Percentiles rank a stretch among this genome's conserved stretches.
Evolutionary conservation across 805 yeast species (phyloP).

Genomic region (Cyberlindnera maclurae): DNA sequence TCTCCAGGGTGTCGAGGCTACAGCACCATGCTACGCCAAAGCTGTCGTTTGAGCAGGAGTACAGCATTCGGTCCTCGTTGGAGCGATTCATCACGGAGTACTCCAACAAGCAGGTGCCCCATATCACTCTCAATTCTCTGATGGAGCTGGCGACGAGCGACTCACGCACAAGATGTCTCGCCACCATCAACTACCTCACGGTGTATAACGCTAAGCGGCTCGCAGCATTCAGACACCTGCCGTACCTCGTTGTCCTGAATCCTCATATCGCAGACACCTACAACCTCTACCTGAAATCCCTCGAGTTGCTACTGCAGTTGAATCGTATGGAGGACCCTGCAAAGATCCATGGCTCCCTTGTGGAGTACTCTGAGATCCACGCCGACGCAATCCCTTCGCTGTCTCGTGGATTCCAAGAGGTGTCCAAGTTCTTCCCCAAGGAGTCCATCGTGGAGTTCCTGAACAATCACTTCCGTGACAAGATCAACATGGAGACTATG

Average conservation of each 20-base stretch:
- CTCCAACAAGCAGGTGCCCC: constrained; percentile 45
- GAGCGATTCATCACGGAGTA: constrained; percentile 54
- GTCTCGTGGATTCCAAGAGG: constrained; percentile 78
- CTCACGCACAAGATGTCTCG: constrained; percentile 32
- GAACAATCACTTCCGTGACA: constrained; percentile 69
- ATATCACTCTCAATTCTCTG: constrained; percentile 44
- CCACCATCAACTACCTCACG: constrained; percentile 50
- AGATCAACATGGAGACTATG: constrained; percentile 79
- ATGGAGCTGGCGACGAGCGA: constrained; percentile 33
- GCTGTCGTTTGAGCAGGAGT: constrained; percentile 40
- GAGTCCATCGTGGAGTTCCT: constrained; percentile 54
- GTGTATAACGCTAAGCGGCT: constrained; percentile 66
- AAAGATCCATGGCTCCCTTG: constrained; percentile 45
- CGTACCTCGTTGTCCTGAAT: constrained; percentile 78
- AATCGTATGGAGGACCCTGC: constrained; percentile 36
- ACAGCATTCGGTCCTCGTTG: constrained; percentile 49
- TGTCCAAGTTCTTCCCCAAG: constrained; percentile 37
- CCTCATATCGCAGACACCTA: constrained; percentile 80
- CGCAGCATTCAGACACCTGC: constrained; percentile 62
- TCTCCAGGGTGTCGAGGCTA: constrained; percentile 13
- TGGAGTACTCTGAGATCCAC: constrained; percentile 63
- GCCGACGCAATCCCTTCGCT: constrained; percentile 77
- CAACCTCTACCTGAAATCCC: constrained; percentile 62
- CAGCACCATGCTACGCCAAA: constrained; percentile 16
- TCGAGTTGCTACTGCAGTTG: constrained; percentile 41